Evolutionary conservation across 495 filamentous ascomycete species (phyloP), one percentile per base, ranked within the genome.

Genomic region (Aspergillus coremiiformis): DNA sequence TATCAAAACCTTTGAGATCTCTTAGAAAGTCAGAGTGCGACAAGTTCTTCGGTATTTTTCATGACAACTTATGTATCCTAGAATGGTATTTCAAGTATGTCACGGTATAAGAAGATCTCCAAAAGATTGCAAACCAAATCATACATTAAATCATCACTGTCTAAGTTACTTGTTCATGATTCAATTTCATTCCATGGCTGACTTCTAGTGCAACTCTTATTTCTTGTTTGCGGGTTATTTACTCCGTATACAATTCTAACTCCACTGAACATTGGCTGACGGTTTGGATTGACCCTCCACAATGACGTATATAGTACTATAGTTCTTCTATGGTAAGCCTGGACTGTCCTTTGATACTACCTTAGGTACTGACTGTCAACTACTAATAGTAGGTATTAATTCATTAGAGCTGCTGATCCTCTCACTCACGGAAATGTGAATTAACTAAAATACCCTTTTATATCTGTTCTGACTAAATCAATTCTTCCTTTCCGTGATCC

Each of bases 281-380:
- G 0, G 12, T 23, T 14, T 27, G 48, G 24, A 19, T n/a, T 0
- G 14, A 7, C 33, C 46, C 52, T 50, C 52, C 52, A 55, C 46
- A 49, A 55, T 55, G 52, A 55, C 52, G 52, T 55, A 55, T 39
- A n/a, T n/a, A n/a, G n/a, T n/a, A n/a, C n/a, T n/a, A n/a, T n/a
- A n/a, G n/a, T 33, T 20, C 48, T 37, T n/a, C 30, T 4, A 23
- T 33, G 30, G 49, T 41, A 27, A 15, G 49, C 24, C 48, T 43
- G 39, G 37, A 14, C 44, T n/a, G n/a, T n/a, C n/a, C n/a, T n/a
- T n/a, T n/a, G n/a, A n/a, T n/a, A n/a, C n/a, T n/a, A n/a, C n/a
- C n/a, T n/a, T n/a, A n/a, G n/a, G n/a, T n/a, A n/a, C n/a, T n/a
- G n/a, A n/a, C n/a, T n/a, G n/a, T n/a, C n/a, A n/a, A n/a, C n/a